Base-by-base conservation (phyloP, 306 rosid species). In the Argentina anserina region DNA sequence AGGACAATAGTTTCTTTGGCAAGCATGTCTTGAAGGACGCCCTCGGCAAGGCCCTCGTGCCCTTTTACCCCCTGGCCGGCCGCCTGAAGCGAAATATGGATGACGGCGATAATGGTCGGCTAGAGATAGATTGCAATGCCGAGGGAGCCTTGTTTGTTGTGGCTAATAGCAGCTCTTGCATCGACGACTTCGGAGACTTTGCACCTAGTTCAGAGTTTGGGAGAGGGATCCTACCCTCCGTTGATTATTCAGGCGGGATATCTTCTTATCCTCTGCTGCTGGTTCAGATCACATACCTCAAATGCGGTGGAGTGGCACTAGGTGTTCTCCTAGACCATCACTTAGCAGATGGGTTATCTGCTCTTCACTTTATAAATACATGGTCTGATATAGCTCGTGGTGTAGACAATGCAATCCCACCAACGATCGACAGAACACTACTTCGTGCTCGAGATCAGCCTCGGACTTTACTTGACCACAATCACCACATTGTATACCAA, bases 1-100 rank as follows among this genome's bases (percentile, higher is more conserved):
- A 31, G 36, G 28, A 28, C 1, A 5, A 10, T 0, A 72, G 80
- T 52, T 90, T 88, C 80, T 90, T 90, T 20, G 92, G 89, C 26
- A 70, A 65, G 0, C 58, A 47, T 17, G 72, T 87, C 9, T 37
- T 93, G 18, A 90, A 87, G 78, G 82, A 83, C 23, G 92, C 89
- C 3, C 84, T 93, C 1, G 70, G 89, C 59, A 90, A 78, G 72
- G 92, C 87, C 6, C 92, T 93, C 1, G 92, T 90, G 3, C 88
- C 89, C 0, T 93, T 93, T 65, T 90, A 89, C 59, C 97, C 97
- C 3, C 82, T 93, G 92, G 98, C 93, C 0, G 96, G 97, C 1
- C 86, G 98, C 1, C 86, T 89, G 23, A 80, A 84, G 53, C 82
- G 86, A 0, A 52, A 8, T 1, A 79, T 83, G 0, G 90, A 88